Base-by-base conservation (phyloP, 495 filamentous ascomycete genomes). In the Hypoxylon rickii region DNA sequence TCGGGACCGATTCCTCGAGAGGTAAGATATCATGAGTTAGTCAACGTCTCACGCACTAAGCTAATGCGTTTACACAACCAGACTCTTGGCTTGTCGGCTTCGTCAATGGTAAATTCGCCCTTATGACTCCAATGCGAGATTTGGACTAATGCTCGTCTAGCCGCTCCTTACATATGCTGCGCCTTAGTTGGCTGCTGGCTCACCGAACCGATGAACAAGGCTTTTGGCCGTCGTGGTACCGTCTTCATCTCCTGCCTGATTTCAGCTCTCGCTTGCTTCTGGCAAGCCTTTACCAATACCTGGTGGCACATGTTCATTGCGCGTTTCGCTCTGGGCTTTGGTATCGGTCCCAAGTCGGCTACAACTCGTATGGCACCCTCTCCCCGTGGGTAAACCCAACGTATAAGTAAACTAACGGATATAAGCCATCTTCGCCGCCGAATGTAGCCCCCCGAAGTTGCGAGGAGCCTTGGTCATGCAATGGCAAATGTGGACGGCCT, bases 401-500 rank as follows among this genome's bases (percentile, higher is more conserved):
- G 29, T 8, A 41, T 13, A 12, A 16, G 19, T n/a, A 31, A 17
- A 8, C 33, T 50, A 40, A 58, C 1, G 37, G 17, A 22, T 16
- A 5, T 16, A 37, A 69, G 63, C 68, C 7, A 71, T 92, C 24
- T 92, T 90, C 61, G 87, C 87, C 3, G 90, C 90, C 1, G 90
- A 94, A 66, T 86, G 81, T 24, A 78, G 85, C 0, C 89, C 90
- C 0, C 79, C 89, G 0, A 73, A 74, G 18, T 88, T 93, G 39
- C 82, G 90, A 32, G 90, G 90, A 22, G 90, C 89, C n/a, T 57
- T 76, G 39, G 69, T 74, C 6, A 77, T 76, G 73, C 83, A 88
- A 65, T 93, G 90, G 89, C 90, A 92, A 68, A 85, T 90, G 82
- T 92, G 86, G 86, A 92, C 88, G 1, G 89, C 89, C 1, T 91